Percentiles rank a stretch among this genome's conserved stretches.
Conservation (phyloP, 257 asterid species). For the Scutellaria barbata region DNA sequence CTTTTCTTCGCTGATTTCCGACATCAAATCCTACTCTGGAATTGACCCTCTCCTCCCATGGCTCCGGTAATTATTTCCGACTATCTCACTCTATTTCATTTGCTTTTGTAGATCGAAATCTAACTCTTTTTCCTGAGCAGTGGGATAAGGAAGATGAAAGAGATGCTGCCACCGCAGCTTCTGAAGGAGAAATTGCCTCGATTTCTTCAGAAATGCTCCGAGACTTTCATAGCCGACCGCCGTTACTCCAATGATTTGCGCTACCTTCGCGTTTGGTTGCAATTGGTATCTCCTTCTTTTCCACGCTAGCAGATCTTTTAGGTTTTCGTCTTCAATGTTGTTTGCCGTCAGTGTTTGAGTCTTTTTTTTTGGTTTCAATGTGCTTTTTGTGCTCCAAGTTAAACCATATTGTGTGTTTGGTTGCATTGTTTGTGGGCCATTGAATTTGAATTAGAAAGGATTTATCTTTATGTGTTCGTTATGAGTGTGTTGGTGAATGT, state of each 20-base stretch:
- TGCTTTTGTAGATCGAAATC: constrained; percentile 12
- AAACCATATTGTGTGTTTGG: background rate
- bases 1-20: constrained; percentile 74
- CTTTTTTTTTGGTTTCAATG: background rate
- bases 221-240: constrained; percentile 68
- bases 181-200: constrained; percentile 88
- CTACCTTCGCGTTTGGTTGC: constrained; percentile 92
- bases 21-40: constrained; percentile 76
- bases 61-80: constrained; percentile 64
- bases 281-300: constrained; percentile 59
- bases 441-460: constrained; percentile 7
- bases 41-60: constrained; percentile 89
- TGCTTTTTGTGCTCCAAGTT: background rate
- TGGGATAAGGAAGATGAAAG: constrained; percentile 81
- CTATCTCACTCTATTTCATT: background rate
- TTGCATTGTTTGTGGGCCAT: background rate
- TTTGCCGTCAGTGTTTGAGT: background rate
- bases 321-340: background rate
- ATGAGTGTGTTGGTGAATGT: background rate
- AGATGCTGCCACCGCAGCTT: constrained; percentile 68
- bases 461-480: background rate
- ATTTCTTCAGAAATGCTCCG: constrained; percentile 91
- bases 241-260: constrained; percentile 88
- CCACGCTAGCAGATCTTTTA: background rate
- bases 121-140: constrained; percentile 38